Evolutionary conservation across 2,329 filamentous ascomycete species (phyloP).

Genomic region (Aspergillus cejpii): DNA sequence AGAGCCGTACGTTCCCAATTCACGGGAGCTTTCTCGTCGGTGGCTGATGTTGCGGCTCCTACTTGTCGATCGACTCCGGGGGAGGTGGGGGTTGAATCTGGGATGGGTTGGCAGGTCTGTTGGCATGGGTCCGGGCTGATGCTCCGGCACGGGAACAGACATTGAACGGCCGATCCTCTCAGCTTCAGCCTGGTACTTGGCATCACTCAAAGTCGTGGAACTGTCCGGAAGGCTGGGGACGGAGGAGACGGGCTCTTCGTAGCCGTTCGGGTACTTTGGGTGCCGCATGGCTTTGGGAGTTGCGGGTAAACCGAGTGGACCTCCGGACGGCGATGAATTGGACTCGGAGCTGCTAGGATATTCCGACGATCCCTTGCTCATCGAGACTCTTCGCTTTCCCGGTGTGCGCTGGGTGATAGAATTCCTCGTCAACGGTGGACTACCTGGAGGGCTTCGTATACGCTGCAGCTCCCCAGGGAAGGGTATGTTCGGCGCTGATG

Average conservation of each 20-base stretch:
- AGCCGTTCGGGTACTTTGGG: constrained; percentile 54
- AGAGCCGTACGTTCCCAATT: constrained; percentile 23
- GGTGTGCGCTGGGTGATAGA: constrained; percentile 31
- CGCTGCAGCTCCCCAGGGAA: constrained; percentile 56
- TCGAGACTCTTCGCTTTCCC: constrained; percentile 28
- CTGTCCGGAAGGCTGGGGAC: constrained; percentile 53
- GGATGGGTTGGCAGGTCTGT: constrained; percentile 37
- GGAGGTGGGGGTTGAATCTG: constrained; percentile 36
- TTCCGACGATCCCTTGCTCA: constrained; percentile 36
- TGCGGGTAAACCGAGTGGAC: constrained; percentile 70
- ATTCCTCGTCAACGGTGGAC: constrained; percentile 33
- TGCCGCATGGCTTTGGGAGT: constrained; percentile 88
- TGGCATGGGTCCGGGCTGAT: constrained; percentile 19
- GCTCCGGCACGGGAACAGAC: constrained; percentile 34
- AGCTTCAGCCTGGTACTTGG: constrained; percentile 34
- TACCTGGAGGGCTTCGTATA: constrained; percentile 42
- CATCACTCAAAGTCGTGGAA: constrained; percentile 31
- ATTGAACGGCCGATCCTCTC: constrained; percentile 36
- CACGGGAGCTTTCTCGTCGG: constrained; percentile 26
- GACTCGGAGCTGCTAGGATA: constrained; percentile 37
- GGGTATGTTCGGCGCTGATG: constrained; percentile 71
- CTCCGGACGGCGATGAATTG: constrained; percentile 40
- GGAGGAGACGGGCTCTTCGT: constrained; percentile 47
- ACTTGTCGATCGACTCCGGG: constrained; percentile 39
- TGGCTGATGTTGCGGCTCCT: constrained; percentile 29